phyloP scores from a whole-genome alignment of 208 protist genomes.

The Leishmania turanica region DNA sequence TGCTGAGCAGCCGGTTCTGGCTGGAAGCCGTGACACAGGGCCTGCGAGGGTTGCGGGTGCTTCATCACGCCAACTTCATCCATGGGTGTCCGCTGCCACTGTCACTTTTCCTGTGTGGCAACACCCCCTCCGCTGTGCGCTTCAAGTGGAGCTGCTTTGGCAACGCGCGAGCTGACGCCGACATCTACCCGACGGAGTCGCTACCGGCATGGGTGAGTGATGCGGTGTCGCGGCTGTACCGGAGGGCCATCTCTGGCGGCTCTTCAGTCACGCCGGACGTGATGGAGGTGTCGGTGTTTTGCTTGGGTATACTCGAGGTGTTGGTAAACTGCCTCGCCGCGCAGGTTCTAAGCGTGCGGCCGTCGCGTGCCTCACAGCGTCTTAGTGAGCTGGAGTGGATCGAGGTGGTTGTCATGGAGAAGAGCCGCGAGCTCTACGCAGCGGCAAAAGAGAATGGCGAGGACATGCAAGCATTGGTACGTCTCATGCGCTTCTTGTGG shows the following conservation, averaged over 20 bases:
- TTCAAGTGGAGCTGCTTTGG: constrained; percentile 71
- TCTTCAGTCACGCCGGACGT: constrained; percentile 2
- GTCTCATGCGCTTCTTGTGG: constrained; percentile 29
- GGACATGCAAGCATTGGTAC: not conserved
- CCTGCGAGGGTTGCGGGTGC: constrained; percentile 43
- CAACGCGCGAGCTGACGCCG: constrained; percentile 27
- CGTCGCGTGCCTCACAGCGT: not conserved
- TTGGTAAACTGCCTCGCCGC: constrained; percentile 2
- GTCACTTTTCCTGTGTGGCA: constrained; percentile 45
- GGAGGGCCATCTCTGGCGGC: not conserved
- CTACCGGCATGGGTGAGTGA: constrained; percentile 19
- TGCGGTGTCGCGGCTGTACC: constrained; percentile 12
- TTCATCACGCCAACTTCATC: constrained; percentile 49
- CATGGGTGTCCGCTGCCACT: constrained; percentile 58
- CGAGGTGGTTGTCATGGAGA: constrained; percentile 6
- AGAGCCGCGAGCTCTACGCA: not conserved
- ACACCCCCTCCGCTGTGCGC: constrained; percentile 13
- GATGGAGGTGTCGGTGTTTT: constrained; percentile 28
- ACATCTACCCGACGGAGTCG: constrained; percentile 37
- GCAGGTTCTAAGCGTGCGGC: not conserved
- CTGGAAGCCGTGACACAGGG: constrained; percentile 33
- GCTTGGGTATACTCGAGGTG: constrained; percentile 23
- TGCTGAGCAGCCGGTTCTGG: constrained; percentile 31
- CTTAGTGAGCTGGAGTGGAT: constrained; percentile 22
- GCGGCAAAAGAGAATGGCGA: not conserved